Conservation (phyloP, 2,329 filamentous ascomycete species). For the Fusarium sp. region DNA sequence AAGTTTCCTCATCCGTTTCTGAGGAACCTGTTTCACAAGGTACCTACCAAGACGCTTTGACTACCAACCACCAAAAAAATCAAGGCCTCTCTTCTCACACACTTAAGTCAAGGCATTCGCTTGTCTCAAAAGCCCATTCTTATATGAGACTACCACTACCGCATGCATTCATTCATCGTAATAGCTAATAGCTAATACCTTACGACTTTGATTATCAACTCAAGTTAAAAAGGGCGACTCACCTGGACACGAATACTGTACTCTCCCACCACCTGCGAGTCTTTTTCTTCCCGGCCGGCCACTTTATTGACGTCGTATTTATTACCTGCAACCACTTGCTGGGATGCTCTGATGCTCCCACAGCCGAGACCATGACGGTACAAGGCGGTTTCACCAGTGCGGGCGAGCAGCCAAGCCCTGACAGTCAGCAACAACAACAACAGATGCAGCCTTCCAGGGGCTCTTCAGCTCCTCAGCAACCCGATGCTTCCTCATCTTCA, state of each 20-base stretch:
- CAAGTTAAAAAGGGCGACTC: background rate
- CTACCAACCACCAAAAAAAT: constrained; percentile 13
- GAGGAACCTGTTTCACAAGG: constrained; percentile 22
- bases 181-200: constrained; percentile 35
- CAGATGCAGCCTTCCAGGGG: constrained; percentile 1
- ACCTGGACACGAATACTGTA: background rate
- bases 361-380: constrained; percentile 45
- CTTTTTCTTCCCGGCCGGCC: constrained; percentile 2
- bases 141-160: constrained; percentile 32
- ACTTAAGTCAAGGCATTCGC: constrained; percentile 25
- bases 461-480: constrained; percentile 25
- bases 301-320: constrained; percentile 32
- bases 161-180: constrained; percentile 27
- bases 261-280: background rate
- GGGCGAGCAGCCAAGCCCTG: constrained; percentile 41
- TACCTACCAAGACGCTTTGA: constrained; percentile 18
- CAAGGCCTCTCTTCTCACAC: background rate
- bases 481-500: constrained; percentile 29
- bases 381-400: constrained; percentile 46
- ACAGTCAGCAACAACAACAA: constrained; percentile 26
- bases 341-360: constrained; percentile 42
- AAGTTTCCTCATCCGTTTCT: constrained; percentile 27
- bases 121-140: constrained; percentile 34
- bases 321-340: constrained; percentile 39
- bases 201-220: background rate